Evolutionary conservation across 2,329 filamentous ascomycete species (phyloP), one percentile per base, ranked within the genome.

Genomic region (Hymenoscyphus albidus): DNA sequence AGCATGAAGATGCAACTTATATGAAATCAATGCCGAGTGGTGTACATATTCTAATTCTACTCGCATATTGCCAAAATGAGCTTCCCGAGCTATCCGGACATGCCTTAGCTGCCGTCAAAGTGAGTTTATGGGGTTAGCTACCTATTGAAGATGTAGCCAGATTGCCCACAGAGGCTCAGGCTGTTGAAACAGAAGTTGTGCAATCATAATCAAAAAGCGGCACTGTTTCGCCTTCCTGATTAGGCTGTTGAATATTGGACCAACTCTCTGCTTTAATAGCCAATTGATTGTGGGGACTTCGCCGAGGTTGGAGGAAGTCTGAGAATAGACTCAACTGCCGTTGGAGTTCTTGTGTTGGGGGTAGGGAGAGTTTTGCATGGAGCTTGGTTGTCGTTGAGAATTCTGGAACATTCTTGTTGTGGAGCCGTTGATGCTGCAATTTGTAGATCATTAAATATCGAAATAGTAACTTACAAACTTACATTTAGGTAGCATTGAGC

Each of bases 11-110:
- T 27, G 48, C 48, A 22, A 54, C 13, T 54, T 22, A 27, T 22
- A 27, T 54, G 48, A 18, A 54, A 27, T 5, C 48, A 4, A 27
- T 54, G 48, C 48, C 18, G 48, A 27, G 48, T 27, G 48, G 48
- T 18, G 48, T 54, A 27, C 18, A 54, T 22, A 18, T 18, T 10
- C 44, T 48, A 54, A 54, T 54, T 54, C 22, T 18, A 27, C 48
- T 54, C 48, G 22, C 48, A 35, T 57, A 57, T 57, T 57, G 55
- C 31, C 55, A 57, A 57, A 57, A 57, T 57, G 31, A 31, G 31
- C 31, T 14, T 57, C 55, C 55, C n/a, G 55, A 38, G 55, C 22
- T 57, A 31, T 54, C 48, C 48, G 48, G 48, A 27, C 16, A 7
- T 44, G 5, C 9, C 42, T 44, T n/a, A 54, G 48, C 18, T 27